These are phyloP conservation scores for Sclerotinia spermophila DNA, from an alignment of 2,329 filamentous ascomycete species.

Conservation along the genomic window DNA sequence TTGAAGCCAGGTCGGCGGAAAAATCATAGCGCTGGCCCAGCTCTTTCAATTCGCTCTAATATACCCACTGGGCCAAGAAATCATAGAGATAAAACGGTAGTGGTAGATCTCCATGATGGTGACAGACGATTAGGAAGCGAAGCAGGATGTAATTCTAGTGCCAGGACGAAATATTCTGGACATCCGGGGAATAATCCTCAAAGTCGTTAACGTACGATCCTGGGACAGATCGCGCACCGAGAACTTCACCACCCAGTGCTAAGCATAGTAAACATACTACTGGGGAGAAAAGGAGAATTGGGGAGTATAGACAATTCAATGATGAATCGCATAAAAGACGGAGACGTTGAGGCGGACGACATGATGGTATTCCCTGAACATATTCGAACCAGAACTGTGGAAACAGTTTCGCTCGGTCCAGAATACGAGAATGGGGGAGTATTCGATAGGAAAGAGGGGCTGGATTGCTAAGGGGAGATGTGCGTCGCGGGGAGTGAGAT, in stretches of 20 bases:
- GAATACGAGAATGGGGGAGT: background rate
- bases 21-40: background rate
- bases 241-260: background rate
- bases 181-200: background rate
- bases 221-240: background rate
- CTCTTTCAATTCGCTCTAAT: background rate
- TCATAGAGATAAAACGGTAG: background rate
- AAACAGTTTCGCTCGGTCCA: background rate
- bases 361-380: background rate
- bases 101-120: background rate
- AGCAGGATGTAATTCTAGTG: background rate
- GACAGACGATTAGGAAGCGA: background rate
- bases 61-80: background rate
- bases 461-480: background rate
- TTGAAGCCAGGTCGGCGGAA: background rate
- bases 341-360: no score
- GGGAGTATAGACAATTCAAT: background rate
- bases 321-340: background rate
- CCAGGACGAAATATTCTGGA: background rate
- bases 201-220: background rate
- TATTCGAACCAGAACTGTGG: no score
- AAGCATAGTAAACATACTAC: no score
- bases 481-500: background rate
- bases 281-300: background rate
- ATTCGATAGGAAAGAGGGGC: background rate